Evolutionary conservation across 768 basidiomycete genomes (phyloP).

Genomic region (Rhodotorula sphaerocarpa): DNA sequence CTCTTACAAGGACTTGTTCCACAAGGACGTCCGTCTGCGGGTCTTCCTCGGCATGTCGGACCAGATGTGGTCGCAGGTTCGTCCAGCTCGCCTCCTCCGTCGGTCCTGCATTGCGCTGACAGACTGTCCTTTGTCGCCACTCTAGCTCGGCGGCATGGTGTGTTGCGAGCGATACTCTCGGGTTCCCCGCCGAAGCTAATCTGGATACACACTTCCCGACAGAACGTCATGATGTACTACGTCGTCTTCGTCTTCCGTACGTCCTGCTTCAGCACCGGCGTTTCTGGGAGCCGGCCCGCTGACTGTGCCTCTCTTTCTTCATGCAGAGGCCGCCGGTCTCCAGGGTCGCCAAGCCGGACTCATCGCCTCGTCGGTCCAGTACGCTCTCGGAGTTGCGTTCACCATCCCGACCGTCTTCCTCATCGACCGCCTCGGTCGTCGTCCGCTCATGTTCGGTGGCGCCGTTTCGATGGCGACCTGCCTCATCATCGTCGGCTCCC

Average conservation of each 20-base stretch:
- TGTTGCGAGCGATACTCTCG: background rate
- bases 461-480: slow-evolving; percentile 56
- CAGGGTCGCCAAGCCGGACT: slow-evolving; percentile 65
- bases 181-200: too few species aligned
- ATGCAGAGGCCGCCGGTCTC: slow-evolving; percentile 57
- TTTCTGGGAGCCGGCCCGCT: too few species aligned
- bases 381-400: slow-evolving; percentile 37
- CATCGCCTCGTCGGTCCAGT: slow-evolving; percentile 64
- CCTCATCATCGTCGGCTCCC: slow-evolving; percentile 65
- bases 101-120: too few species aligned
- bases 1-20: slow-evolving; percentile 55
- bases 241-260: background rate
- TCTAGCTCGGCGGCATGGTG: slow-evolving; percentile 2
- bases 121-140: too few species aligned
- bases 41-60: slow-evolving; percentile 61
- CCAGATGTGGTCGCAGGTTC: slow-evolving; percentile 70
- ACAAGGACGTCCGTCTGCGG: slow-evolving; percentile 61
- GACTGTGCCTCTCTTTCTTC: too few species aligned
- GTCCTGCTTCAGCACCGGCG: too few species aligned
- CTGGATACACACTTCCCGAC: background rate
- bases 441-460: background rate
- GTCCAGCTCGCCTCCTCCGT: too few species aligned
- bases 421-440: slow-evolving; percentile 69
- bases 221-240: slow-evolving; percentile 59
- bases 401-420: slow-evolving; percentile 50